These are phyloP conservation scores for Huntiella abstrusa DNA, from an alignment of 2,329 filamentous ascomycete species.

Conservation along the genomic window DNA sequence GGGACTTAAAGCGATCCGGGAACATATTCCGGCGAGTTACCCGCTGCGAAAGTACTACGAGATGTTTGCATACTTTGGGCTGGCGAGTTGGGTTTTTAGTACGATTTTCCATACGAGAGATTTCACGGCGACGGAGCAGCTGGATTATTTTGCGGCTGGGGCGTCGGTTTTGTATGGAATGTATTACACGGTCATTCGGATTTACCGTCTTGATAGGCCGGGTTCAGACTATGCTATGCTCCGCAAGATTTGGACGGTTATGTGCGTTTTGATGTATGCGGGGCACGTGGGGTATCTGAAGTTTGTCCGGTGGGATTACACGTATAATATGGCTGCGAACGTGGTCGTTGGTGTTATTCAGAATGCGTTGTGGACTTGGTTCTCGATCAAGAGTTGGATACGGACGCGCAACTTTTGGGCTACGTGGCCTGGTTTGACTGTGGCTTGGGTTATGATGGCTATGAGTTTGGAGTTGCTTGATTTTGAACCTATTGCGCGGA, in stretches of 20 bases:
- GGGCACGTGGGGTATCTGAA: constrained; percentile 70
- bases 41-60: constrained; percentile 65
- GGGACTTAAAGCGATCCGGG: constrained; percentile 53
- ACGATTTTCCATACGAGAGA: constrained; percentile 87
- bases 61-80: constrained; percentile 59
- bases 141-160: constrained; percentile 92
- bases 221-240: constrained; percentile 26
- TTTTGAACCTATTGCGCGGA: constrained; percentile 67
- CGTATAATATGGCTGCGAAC: constrained; percentile 95
- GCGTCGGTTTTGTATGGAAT: constrained; percentile 79
- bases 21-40: constrained; percentile 53
- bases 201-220: constrained; percentile 60
- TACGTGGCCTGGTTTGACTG: constrained; percentile 74
- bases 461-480: constrained; percentile 95
- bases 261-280: constrained; percentile 53
- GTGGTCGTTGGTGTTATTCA: constrained; percentile 62
- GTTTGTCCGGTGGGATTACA: constrained; percentile 80
- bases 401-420: constrained; percentile 60
- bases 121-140: constrained; percentile 67
- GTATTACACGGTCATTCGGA: constrained; percentile 64
- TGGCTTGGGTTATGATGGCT: constrained; percentile 75
- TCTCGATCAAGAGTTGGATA: constrained; percentile 56
- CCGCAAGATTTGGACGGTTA: constrained; percentile 53
- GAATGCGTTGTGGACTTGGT: constrained; percentile 72
- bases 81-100: constrained; percentile 72